Evolutionary conservation across 2,329 filamentous ascomycete species (phyloP).

Genomic region (Aspergillus ruber): DNA sequence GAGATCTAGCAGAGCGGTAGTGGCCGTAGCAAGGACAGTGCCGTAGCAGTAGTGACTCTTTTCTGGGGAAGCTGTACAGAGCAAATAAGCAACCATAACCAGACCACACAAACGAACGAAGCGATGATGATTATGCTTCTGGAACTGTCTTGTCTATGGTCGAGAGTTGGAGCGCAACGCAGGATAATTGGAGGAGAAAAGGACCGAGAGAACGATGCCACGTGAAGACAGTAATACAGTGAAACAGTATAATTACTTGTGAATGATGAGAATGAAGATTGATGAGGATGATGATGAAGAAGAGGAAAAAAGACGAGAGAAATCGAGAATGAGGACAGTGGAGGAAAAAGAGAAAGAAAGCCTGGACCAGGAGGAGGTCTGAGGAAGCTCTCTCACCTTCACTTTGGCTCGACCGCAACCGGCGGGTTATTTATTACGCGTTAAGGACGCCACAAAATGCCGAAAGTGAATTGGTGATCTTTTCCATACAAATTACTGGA

Average conservation of each 20-base stretch:
- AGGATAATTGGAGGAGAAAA: not conserved
- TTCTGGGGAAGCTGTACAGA: too few relatives aligned
- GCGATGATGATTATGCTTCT: too few relatives aligned
- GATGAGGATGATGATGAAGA: slow-evolving; percentile 1
- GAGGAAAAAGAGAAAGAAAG: not conserved
- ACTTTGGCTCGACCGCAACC: not conserved
- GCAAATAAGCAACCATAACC: too few relatives aligned
- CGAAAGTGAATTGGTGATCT: too few relatives aligned
- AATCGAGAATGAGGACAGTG: slow-evolving; percentile 2
- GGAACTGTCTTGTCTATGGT: too few relatives aligned
- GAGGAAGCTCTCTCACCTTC: not conserved
- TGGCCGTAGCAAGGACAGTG: too few relatives aligned
- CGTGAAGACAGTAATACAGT: not conserved
- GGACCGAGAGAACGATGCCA: not conserved
- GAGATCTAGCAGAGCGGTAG: not conserved
- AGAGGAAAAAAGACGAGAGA: slow-evolving; percentile 1
- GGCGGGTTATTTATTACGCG: not conserved
- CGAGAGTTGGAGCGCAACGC: not conserved
- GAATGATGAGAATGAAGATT: not conserved
- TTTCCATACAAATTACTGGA: not conserved
- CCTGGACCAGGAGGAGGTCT: not conserved
- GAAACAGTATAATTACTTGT: too few relatives aligned
- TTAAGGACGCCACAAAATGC: not conserved
- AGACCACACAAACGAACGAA: too few relatives aligned
- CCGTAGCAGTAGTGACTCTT: too few relatives aligned